Evolutionary conservation across 2,329 filamentous ascomycete genomes (phyloP).

Genomic region (Neonectria neomacrospora): DNA sequence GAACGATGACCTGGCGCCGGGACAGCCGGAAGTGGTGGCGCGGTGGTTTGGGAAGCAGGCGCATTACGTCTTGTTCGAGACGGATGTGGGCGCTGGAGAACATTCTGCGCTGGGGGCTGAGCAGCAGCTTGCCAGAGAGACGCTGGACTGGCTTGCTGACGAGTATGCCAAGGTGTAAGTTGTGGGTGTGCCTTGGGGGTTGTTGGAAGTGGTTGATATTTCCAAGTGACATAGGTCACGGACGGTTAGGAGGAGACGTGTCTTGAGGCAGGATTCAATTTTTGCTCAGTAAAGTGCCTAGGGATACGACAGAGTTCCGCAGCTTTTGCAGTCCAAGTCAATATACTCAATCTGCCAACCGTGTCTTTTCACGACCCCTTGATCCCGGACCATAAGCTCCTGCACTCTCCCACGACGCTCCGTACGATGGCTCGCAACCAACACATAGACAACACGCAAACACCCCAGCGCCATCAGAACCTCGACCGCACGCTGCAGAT

Average conservation of each 20-base stretch:
- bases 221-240: too few species aligned
- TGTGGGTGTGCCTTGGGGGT: background rate
- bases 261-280: background rate
- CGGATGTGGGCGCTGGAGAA: slow-evolving; percentile 26
- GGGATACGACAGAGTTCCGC: background rate
- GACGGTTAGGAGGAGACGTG: background rate
- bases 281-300: background rate
- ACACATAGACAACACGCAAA: background rate
- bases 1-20: slow-evolving; percentile 19
- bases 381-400: background rate
- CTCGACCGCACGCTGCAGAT: background rate
- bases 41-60: slow-evolving; percentile 16
- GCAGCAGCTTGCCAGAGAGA: slow-evolving; percentile 17
- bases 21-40: slow-evolving; percentile 26
- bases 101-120: slow-evolving; percentile 28
- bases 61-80: slow-evolving; percentile 23
- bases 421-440: background rate
- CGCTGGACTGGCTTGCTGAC: slow-evolving; percentile 19
- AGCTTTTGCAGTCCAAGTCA: background rate
- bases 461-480: background rate
- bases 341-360: background rate
- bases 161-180: slow-evolving; percentile 16
- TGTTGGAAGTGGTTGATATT: too few species aligned
- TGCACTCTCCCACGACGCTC: background rate
- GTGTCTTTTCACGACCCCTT: background rate